phyloP scores from a whole-genome alignment of 192 early-diverging fungal genomes.

The Coemansia sp. region DNA sequence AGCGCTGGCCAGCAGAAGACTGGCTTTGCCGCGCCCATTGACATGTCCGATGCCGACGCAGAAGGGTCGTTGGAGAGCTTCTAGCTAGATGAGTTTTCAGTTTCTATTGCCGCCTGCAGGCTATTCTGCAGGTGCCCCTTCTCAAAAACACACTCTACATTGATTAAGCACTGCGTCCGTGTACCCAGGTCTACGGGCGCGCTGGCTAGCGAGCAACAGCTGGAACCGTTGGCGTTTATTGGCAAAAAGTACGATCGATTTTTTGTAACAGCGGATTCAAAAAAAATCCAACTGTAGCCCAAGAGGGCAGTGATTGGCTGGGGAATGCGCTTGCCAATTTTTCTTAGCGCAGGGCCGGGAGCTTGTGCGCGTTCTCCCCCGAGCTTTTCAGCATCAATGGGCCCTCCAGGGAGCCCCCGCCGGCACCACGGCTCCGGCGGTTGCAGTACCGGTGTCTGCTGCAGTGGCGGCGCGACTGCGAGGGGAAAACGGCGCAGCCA shows the following conservation, averaged over 20 bases:
- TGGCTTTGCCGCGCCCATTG: conserved; percentile 17
- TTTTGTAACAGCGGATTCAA: conserved; percentile 1
- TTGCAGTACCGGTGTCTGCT: neutral
- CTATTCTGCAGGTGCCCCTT: neutral
- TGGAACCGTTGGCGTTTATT: neutral
- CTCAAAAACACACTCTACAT: neutral
- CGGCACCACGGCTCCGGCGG: neutral
- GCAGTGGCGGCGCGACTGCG: neutral
- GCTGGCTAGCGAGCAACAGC: neutral
- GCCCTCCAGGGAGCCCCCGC: neutral
- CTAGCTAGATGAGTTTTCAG: neutral
- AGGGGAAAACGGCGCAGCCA: neutral
- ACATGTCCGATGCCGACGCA: conserved; percentile 5
- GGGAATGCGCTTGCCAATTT: conserved; percentile 2
- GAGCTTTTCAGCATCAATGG: neutral
- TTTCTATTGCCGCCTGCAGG: neutral
- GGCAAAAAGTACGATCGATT: neutral
- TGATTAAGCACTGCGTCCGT: neutral
- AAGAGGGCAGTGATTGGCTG: conserved; percentile 33
- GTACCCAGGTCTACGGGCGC: neutral
- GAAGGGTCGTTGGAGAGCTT: neutral
- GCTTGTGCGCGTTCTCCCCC: conserved; percentile 7
- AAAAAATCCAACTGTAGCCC: conserved; percentile 22
- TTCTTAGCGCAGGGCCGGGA: neutral
- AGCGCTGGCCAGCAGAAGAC: conserved; percentile 1